Evolutionary conservation across 2,329 filamentous ascomycete genomes (phyloP), one percentile per base, ranked within the genome.

Genomic region (Fusarium chaquense): DNA sequence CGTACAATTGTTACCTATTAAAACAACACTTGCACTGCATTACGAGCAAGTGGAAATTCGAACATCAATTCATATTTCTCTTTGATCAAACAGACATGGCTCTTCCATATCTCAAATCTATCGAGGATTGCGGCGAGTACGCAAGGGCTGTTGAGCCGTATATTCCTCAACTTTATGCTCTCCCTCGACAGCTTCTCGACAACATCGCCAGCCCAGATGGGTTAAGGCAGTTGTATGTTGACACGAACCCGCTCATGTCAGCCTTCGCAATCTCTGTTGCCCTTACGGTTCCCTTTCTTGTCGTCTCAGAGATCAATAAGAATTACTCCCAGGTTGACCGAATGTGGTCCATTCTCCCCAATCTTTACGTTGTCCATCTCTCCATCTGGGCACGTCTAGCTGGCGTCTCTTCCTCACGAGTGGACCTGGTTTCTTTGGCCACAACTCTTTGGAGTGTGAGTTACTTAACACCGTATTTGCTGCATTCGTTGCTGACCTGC

Each of bases 281-380:
- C 41, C 79, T 97, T n/a, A 89, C 89, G 2, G 86, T 86, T 7
- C 75, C 96, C 30, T 92, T 97, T 74, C 83, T 97, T 26, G 76
- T 95, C 33, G 83, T 89, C 7, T 93, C 94, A 1, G 95, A 98
- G 80, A 81, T 93, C 82, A 98, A 97, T 81, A 88, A 87, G 76
- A 99, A 99, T 80, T 98, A 94, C 79, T 98, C 94, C n/a, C 96
- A 99, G 81, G 91, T 99, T 43, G 96, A 99, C 79, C 89, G 96
- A 50, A 82, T 91, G 73, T 99, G 96, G 96, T 96, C 93, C 77
- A 85, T 99, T 65, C 82, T 99, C 52, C 96, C 96, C 2, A 91
- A 93, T 10, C 76, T 97, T 52, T 98, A 97, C 81, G 91, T 96
- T 77, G 86, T 89, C 8, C 94, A 99, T 80, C 96, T 93, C 77